Base-by-base conservation (phyloP, 2,329 filamentous ascomycete genomes). In the Colletotrichum destructivum region DNA sequence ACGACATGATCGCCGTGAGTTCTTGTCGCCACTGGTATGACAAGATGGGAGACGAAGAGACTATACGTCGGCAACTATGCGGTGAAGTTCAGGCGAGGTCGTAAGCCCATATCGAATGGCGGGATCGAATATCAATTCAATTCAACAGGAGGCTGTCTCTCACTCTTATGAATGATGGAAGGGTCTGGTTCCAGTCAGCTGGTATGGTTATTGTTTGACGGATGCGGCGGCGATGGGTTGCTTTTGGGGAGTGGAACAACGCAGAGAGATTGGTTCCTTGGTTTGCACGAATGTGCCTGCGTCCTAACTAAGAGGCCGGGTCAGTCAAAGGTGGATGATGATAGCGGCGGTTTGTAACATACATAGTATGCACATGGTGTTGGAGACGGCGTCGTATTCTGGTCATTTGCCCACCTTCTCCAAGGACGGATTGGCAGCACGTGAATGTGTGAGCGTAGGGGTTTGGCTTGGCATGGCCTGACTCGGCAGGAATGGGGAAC, bases 371-470 rank as follows among this genome's bases (percentile, higher is more conserved):
- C n/a, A 52, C 46, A 59, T 59, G 18, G 61, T n/a, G 44, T 44
- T 52, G 52, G 23, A 21, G 51, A 47, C 57, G 38, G 66, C 54
- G 52, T 42, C 31, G 18, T 35, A 35, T 52, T 46, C 51, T 52
- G 66, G 62, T 69, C 66, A 69, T 26, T 60, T 66, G 66, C 40
- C 40, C 40, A 44, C 49, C 62, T 44, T 52, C n/a, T 26, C 26
- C 62, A n/a, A n/a, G 15, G 23, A 15, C 15, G 47, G 40, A 40
- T n/a, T 66, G n/a, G 15, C 56, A 31, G 64, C 66, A 69, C 62
- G 66, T 69, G 66, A 69, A 69, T 55, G 26, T 46, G 38, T n/a
- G 52, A 47, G 47, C 42, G 38, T 26, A 16, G 51, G 42, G 62
- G 40, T 9, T 18, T 26, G 51, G 56, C 38, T 44, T 35, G 21